These are phyloP conservation scores for Penicillium antarcticum DNA, from an alignment of 495 filamentous ascomycete genomes.

Conservation along the genomic window DNA sequence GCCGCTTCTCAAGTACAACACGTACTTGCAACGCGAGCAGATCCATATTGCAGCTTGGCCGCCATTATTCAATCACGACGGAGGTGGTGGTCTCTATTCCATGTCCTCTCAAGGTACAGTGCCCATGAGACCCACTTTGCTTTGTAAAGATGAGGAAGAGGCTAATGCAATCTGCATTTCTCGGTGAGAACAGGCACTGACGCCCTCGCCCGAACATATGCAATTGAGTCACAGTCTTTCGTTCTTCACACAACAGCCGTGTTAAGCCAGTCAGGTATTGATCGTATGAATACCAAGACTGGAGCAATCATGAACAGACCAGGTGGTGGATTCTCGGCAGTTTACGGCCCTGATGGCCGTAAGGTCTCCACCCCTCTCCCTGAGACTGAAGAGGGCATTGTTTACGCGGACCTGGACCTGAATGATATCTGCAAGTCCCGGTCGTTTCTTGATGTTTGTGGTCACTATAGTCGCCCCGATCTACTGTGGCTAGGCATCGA, in stretches of 20 bases:
- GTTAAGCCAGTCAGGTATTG: conserved; percentile 14
- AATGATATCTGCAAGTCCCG: conserved; percentile 24
- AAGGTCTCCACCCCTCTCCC: conserved; percentile 16
- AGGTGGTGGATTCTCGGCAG: conserved; percentile 27
- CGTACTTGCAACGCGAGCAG: conserved; percentile 29
- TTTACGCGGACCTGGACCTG: conserved; percentile 33
- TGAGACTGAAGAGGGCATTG: conserved; percentile 23
- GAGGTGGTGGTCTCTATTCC: not conserved
- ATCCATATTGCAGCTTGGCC: conserved; percentile 38
- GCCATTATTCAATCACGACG: conserved; percentile 4
- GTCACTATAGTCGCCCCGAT: conserved; percentile 36
- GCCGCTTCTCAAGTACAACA: conserved; percentile 32
- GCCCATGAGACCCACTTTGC: no score
- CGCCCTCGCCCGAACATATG: conserved; percentile 14
- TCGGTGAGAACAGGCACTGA: conserved; percentile 5
- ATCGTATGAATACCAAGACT: conserved; percentile 21
- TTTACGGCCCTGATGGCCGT: conserved; percentile 32
- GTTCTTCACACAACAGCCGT: conserved; percentile 15
- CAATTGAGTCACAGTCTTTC: conserved; percentile 24
- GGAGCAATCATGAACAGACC: conserved; percentile 20
- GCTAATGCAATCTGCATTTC: not conserved
- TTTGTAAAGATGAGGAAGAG: not conserved
- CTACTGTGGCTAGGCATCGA: conserved; percentile 26
- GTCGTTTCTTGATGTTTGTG: conserved; percentile 23
- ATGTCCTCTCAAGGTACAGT: not conserved